Conservation (phyloP, 495 filamentous ascomycete species). For the Penicillium canescens region DNA sequence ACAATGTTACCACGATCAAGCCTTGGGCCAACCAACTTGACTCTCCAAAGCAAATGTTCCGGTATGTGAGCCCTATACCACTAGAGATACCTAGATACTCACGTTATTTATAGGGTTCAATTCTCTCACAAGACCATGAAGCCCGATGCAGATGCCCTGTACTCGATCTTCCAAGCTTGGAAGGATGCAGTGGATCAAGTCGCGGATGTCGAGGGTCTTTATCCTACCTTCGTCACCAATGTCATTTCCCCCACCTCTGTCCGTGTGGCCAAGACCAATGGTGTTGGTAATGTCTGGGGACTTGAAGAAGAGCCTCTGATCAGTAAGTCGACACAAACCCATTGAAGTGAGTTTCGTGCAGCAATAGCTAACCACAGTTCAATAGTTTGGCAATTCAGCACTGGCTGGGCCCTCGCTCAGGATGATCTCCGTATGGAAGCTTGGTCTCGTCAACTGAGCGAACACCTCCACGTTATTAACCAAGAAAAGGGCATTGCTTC, state of each 20-base stretch:
- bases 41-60: constrained; percentile 31
- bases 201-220: constrained; percentile 28
- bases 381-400: constrained; percentile 34
- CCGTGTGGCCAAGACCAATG: constrained; percentile 19
- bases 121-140: constrained; percentile 27
- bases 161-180: constrained; percentile 27
- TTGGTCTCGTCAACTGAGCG: constrained; percentile 23
- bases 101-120: constrained; percentile 12
- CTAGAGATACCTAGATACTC: neutral
- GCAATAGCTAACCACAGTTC: neutral
- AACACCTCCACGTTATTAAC: constrained; percentile 22
- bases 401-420: constrained; percentile 22
- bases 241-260: constrained; percentile 12
- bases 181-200: constrained; percentile 22
- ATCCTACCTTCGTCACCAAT: constrained; percentile 31
- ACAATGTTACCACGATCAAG: constrained; percentile 25
- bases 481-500: constrained; percentile 16
- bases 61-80: constrained; percentile 10
- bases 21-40: constrained; percentile 19
- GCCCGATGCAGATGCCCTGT: constrained; percentile 18
- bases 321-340: constrained; percentile 10
- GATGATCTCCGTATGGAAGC: constrained; percentile 34
- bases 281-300: constrained; percentile 45
- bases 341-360: too few relatives aligned
- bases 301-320: constrained; percentile 23